Evolutionary conservation across 1,284 basidiomycete genomes (phyloP).

Genomic region (Heterobasidion parviporum): DNA sequence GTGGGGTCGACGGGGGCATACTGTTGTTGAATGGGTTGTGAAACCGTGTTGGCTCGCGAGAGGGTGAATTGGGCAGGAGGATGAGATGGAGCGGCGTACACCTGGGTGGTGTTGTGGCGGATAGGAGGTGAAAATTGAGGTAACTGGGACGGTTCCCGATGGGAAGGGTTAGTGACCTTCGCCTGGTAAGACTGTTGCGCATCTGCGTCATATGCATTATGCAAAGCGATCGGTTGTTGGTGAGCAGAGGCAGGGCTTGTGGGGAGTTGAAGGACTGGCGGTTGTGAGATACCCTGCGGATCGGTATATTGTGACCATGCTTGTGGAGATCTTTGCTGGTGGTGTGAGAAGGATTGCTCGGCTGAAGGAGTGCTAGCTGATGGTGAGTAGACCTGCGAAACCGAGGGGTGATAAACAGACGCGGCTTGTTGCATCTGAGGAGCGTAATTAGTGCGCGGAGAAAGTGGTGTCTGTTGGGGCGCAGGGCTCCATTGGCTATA

Average conservation of each 20-base stretch:
- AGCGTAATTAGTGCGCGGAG: slow-evolving; percentile 17
- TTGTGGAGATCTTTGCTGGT: slow-evolving; percentile 6
- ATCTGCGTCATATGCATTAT: too few species aligned
- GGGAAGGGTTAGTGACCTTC: not conserved
- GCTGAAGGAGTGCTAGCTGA: slow-evolving; percentile 2
- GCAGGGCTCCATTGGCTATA: slow-evolving; percentile 9
- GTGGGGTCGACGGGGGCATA: slow-evolving; percentile 2
- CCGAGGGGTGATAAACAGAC: not conserved
- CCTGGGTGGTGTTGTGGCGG: slow-evolving; percentile 9
- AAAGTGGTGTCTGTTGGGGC: slow-evolving; percentile 1
- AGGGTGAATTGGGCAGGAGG: slow-evolving; percentile 8
- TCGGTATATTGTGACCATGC: slow-evolving; percentile 15
- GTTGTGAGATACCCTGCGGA: slow-evolving; percentile 11
- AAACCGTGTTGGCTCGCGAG: slow-evolving; percentile 27
- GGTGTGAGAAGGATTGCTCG: not conserved
- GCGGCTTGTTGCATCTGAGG: slow-evolving; percentile 16
- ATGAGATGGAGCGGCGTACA: slow-evolving; percentile 9
- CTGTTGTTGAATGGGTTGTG: slow-evolving; percentile 4
- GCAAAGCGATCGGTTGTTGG: not conserved
- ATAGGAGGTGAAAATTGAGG: slow-evolving; percentile 15
- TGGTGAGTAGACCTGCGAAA: not conserved
- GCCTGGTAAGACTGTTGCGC: not conserved
- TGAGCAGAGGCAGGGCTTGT: not conserved
- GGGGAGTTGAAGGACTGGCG: not conserved
- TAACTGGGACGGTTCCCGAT: not conserved